Conservation (phyloP, 169 alveolate genomes). For the Eimeria sp. region DNA sequence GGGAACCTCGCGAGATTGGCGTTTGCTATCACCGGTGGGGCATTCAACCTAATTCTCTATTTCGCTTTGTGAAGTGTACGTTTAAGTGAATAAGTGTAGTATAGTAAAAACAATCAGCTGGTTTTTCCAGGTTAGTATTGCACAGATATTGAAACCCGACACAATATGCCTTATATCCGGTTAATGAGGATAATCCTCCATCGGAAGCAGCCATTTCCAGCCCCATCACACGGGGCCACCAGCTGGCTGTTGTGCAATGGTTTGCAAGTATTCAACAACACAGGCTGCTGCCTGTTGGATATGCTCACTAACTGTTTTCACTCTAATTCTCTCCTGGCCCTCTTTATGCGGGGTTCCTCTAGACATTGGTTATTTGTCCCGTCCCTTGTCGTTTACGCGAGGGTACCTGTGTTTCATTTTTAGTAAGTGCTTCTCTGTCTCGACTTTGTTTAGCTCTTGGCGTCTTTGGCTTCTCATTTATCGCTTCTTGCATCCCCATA, state of each 20-base stretch:
- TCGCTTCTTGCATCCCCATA: not conserved
- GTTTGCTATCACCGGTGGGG: too few species aligned
- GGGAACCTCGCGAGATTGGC: too few species aligned
- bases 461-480: not conserved
- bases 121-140: too few species aligned
- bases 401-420: not conserved
- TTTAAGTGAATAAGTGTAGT: too few species aligned
- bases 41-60: too few species aligned
- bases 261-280: not conserved
- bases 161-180: too few species aligned
- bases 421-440: not conserved
- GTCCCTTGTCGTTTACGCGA: not conserved
- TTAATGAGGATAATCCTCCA: too few species aligned
- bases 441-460: not conserved
- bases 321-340: not conserved
- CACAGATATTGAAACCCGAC: too few species aligned
- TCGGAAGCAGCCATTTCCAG: not conserved
- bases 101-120: too few species aligned
- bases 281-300: not conserved
- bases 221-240: slow-evolving; percentile 4
- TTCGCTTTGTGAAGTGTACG: too few species aligned
- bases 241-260: not conserved
- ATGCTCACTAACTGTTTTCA: not conserved
- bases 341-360: not conserved
- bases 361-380: not conserved